These are phyloP conservation scores for Avena insularis DNA, from an alignment of 176 grass and related monocot genomes.

Conservation along the genomic window DNA sequence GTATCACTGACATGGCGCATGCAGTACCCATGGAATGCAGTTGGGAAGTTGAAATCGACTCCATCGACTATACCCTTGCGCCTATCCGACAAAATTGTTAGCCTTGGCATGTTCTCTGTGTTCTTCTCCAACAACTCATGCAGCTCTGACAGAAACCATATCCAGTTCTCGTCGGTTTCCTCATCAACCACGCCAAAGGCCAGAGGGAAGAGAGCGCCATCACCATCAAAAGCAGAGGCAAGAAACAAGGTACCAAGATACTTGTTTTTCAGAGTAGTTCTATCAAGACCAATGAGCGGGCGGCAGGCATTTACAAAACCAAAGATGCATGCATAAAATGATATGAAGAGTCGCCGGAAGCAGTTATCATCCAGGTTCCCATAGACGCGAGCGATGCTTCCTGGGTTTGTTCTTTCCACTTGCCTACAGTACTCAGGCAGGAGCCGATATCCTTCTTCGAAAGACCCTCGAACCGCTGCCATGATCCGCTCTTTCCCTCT, in stretches of 20 bases:
- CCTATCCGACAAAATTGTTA: slow-evolving; percentile 91
- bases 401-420: slow-evolving; percentile 85
- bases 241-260: slow-evolving; percentile 96
- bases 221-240: slow-evolving; percentile 91
- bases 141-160: slow-evolving; percentile 96
- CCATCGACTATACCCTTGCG: slow-evolving; percentile 90
- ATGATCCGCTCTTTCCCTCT: slow-evolving; percentile 98
- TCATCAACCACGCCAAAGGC: slow-evolving; percentile 98
- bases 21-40: slow-evolving; percentile 93
- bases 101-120: slow-evolving; percentile 96
- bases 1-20: slow-evolving; percentile 91
- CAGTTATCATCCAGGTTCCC: slow-evolving; percentile 79
- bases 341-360: slow-evolving; percentile 85
- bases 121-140: slow-evolving; percentile 89
- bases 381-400: slow-evolving; percentile 85
- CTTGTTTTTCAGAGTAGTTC: slow-evolving; percentile 84
- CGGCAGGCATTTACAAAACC: slow-evolving; percentile 96
- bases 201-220: slow-evolving; percentile 88
- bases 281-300: slow-evolving; percentile 91
- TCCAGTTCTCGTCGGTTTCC: slow-evolving; percentile 94
- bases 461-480: slow-evolving; percentile 88
- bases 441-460: slow-evolving; percentile 94
- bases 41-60: slow-evolving; percentile 97
- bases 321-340: slow-evolving; percentile 91
- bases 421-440: slow-evolving; percentile 88